phyloP scores from a whole-genome alignment of 73 alveolate species.

The Tetrahymena malaccensis region DNA sequence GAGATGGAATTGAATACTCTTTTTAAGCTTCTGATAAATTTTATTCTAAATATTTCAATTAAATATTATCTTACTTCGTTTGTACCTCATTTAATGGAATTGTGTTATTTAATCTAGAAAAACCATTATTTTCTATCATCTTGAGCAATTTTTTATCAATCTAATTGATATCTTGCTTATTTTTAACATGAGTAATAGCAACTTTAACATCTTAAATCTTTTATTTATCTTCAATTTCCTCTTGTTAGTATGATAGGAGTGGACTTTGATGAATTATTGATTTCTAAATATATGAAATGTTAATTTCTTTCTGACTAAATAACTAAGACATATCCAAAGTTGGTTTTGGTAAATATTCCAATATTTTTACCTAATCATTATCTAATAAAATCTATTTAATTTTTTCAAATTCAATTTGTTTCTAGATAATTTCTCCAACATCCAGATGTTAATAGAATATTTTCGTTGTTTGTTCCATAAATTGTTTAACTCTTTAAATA shows the following conservation, averaged over 20 bases:
- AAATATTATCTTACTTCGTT: no score
- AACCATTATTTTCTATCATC: not conserved
- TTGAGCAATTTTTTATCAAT: not conserved
- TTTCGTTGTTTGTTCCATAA: not conserved
- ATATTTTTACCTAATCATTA: not conserved
- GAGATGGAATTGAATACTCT: no score
- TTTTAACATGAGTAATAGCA: not conserved
- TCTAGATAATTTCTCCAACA: not conserved
- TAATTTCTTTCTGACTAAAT: not conserved
- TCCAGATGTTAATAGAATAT: not conserved
- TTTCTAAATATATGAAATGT: not conserved
- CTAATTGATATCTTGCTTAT: not conserved
- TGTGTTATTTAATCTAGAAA: no score
- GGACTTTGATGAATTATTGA: not conserved
- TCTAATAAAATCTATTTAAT: not conserved
- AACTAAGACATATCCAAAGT: not conserved
- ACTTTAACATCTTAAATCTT: not conserved
- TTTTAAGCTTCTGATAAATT: no score
- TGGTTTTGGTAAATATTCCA: not conserved
- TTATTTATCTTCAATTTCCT: no score
- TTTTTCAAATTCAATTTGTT: not conserved
- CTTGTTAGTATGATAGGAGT: no score
- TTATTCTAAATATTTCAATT: no score
- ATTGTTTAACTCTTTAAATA: not conserved
- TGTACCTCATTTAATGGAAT: not conserved